Evolutionary conservation across 192 early-diverging fungal species (phyloP).

Genomic region (Coemansia guatemalensis): DNA sequence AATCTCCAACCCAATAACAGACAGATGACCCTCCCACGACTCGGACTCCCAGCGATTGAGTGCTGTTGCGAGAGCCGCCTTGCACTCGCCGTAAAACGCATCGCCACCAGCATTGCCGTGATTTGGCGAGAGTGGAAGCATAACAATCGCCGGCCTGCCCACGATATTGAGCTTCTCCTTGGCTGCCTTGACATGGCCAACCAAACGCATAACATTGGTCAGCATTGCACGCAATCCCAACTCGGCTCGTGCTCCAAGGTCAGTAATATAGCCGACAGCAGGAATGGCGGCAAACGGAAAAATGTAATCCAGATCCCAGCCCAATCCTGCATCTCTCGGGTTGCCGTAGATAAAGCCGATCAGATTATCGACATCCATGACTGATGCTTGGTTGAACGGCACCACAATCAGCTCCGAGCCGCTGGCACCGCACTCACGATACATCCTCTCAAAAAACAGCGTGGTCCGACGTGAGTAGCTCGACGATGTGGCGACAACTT

Average conservation of each 20-base stretch:
- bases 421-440: conserved; percentile 80
- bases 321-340: conserved; percentile 62
- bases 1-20: conserved; percentile 86
- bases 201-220: conserved; percentile 83
- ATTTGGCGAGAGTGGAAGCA: conserved; percentile 92
- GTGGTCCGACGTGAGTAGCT: conserved; percentile 75
- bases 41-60: conserved; percentile 91
- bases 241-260: conserved; percentile 82
- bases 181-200: conserved; percentile 82
- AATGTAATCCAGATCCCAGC: conserved; percentile 91
- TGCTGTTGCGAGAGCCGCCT: conserved; percentile 86
- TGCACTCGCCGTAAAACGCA: conserved; percentile 92
- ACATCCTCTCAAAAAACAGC: conserved; percentile 87
- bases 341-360: conserved; percentile 79
- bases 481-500: conserved; percentile 87
- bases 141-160: conserved; percentile 79
- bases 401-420: conserved; percentile 87
- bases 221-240: conserved; percentile 90
- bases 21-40: conserved; percentile 81
- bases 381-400: conserved; percentile 91
- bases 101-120: conserved; percentile 91
- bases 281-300: conserved; percentile 93
- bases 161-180: conserved; percentile 69
- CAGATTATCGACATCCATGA: conserved; percentile 73
- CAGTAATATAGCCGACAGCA: conserved; percentile 77